Conservation (phyloP, 768 basidiomycete species). For the Solioccasus polychromus region DNA sequence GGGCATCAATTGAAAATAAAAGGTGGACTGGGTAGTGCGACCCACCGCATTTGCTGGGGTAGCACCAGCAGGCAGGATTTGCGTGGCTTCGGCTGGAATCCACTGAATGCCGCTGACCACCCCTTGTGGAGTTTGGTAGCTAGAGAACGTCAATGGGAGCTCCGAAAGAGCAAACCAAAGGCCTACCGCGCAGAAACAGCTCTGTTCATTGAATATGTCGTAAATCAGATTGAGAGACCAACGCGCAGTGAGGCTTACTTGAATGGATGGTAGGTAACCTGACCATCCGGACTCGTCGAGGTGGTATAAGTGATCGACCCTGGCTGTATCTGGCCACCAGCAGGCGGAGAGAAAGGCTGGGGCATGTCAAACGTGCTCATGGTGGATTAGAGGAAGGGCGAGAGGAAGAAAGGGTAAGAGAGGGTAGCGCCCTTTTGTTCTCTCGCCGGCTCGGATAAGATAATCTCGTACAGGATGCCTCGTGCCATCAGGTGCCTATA, state of each 20-base stretch:
- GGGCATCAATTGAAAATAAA: slow-evolving; percentile 2
- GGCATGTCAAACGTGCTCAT: slow-evolving; percentile 27
- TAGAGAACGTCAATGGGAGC: slow-evolving; percentile 27
- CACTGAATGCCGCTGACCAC: slow-evolving; percentile 62
- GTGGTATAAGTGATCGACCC: slow-evolving; percentile 78
- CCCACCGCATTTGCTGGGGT: slow-evolving; percentile 56
- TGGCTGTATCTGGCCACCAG: slow-evolving; percentile 49
- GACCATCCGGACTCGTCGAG: slow-evolving; percentile 58
- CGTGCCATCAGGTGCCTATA: slow-evolving; percentile 26
- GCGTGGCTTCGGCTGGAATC: slow-evolving; percentile 68
- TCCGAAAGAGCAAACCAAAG: not conserved
- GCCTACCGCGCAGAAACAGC: slow-evolving; percentile 72
- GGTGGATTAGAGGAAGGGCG: slow-evolving; percentile 11
- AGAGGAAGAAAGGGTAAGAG: slow-evolving; percentile 12
- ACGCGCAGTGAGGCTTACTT: slow-evolving; percentile 44
- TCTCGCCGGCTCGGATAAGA: slow-evolving; percentile 4
- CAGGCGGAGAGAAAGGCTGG: slow-evolving; percentile 29
- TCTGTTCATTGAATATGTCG: slow-evolving; percentile 43
- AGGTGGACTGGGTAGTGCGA: slow-evolving; percentile 7
- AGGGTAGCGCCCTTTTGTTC: slow-evolving; percentile 20
- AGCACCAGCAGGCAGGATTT: slow-evolving; percentile 57
- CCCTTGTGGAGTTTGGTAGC: slow-evolving; percentile 71
- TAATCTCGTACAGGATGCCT: slow-evolving; percentile 23
- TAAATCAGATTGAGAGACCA: slow-evolving; percentile 9
- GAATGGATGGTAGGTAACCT: slow-evolving; percentile 67